Evolutionary conservation across 2,329 filamentous ascomycete species (phyloP).

Genomic region (Phaeosphaeriaceae sp.): DNA sequence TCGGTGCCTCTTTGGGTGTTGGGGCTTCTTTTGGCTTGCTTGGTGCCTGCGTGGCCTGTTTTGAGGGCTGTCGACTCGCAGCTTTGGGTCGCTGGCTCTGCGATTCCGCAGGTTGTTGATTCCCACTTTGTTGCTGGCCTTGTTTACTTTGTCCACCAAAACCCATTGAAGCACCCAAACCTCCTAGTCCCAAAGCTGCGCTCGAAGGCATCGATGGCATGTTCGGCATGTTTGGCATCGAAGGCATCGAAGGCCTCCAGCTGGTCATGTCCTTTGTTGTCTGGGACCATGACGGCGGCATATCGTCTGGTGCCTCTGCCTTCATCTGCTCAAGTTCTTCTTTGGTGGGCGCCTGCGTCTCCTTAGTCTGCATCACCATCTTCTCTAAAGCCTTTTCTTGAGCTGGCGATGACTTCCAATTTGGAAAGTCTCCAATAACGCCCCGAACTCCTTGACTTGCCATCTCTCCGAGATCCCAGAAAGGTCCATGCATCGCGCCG

Average conservation of each 20-base stretch:
- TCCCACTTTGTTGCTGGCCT: constrained; percentile 4
- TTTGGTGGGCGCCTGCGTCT: constrained; percentile 39
- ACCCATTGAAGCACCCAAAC: constrained; percentile 35
- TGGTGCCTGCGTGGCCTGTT: constrained; percentile 19
- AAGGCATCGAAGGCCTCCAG: constrained; percentile 37
- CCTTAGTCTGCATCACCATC: constrained; percentile 46
- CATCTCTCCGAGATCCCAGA: constrained; percentile 47
- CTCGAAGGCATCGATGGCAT: constrained; percentile 36
- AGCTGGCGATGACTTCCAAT: constrained; percentile 42
- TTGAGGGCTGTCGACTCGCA: constrained; percentile 14
- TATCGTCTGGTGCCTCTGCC: constrained; percentile 39
- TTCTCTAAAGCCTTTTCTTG: constrained; percentile 47
- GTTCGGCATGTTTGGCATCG: constrained; percentile 34
- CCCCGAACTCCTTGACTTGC: constrained; percentile 43
- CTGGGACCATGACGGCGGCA: constrained; percentile 43
- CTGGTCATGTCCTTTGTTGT: constrained; percentile 42
- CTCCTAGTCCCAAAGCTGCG: constrained; percentile 31
- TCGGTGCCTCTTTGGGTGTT: constrained; percentile 20
- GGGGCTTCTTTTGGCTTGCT: constrained; percentile 19
- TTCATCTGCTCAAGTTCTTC: constrained; percentile 47
- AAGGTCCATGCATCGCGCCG: constrained; percentile 45
- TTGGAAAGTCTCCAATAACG: constrained; percentile 44
- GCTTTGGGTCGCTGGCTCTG: constrained; percentile 12
- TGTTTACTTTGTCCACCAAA: constrained; percentile 14
- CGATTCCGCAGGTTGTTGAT: constrained; percentile 1